phyloP scores from a whole-genome alignment of 805 yeast genomes.

The Candida peoriensis region DNA sequence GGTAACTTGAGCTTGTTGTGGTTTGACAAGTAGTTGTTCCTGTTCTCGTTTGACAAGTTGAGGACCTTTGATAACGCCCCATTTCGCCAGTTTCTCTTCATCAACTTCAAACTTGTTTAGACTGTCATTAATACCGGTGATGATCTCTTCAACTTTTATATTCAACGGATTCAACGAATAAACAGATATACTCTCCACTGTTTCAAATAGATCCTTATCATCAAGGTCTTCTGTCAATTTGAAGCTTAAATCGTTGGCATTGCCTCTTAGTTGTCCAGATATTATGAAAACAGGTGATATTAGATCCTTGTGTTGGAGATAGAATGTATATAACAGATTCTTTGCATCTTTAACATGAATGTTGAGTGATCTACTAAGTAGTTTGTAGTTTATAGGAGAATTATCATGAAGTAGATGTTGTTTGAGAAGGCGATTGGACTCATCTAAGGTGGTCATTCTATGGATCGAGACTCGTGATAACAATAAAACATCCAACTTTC shows the following conservation, averaged over 20 bases:
- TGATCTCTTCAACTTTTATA: slow-evolving; percentile 15
- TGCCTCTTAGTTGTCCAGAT: slow-evolving; percentile 28
- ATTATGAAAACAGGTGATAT: slow-evolving; percentile 38
- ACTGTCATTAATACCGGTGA: slow-evolving; percentile 8
- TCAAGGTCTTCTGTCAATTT: slow-evolving; percentile 23
- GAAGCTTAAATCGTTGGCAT: slow-evolving; percentile 4
- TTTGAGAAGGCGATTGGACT: slow-evolving; percentile 2
- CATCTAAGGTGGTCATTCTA: no score
- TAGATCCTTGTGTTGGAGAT: slow-evolving; percentile 29
- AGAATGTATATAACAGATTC: slow-evolving; percentile 33
- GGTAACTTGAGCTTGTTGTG: background rate
- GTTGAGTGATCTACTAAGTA: slow-evolving; percentile 35
- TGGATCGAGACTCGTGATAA: no score
- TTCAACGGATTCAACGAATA: slow-evolving; percentile 30
- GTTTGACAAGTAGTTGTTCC: background rate
- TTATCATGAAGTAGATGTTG: slow-evolving; percentile 2
- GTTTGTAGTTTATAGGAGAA: slow-evolving; percentile 33
- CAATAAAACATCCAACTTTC: no score
- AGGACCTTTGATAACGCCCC: slow-evolving; percentile 24
- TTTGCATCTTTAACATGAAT: slow-evolving; percentile 37
- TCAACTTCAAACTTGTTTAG: slow-evolving; percentile 8
- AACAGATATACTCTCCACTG: slow-evolving; percentile 32
- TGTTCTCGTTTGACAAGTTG: slow-evolving; percentile 7
- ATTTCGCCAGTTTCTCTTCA: slow-evolving; percentile 12
- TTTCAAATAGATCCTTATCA: slow-evolving; percentile 26